phyloP scores from a whole-genome alignment of 192 early-diverging fungal genomes.

The Hyaloraphidium curvatum region DNA sequence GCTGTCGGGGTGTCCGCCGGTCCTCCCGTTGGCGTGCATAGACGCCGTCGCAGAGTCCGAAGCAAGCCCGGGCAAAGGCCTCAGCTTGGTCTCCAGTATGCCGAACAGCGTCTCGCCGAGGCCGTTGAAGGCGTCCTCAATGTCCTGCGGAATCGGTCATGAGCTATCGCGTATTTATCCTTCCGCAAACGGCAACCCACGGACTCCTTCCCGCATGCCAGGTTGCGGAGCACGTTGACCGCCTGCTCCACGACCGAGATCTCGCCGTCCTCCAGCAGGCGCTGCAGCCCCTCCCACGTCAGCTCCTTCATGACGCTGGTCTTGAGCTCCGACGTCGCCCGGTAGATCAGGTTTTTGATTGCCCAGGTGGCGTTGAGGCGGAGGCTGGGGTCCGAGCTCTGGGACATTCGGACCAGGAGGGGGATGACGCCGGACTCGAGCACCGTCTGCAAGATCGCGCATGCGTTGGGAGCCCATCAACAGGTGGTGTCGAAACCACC shows the following conservation, averaged over 20 bases:
- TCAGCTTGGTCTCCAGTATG: constrained; percentile 43
- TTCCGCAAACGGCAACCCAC: constrained; percentile 4
- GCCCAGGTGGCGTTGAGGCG: constrained; percentile 60
- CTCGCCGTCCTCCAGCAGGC: constrained; percentile 37
- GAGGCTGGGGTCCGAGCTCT: constrained; percentile 10
- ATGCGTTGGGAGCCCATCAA: not conserved
- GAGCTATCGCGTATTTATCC: not conserved
- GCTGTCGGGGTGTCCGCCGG: too few relatives aligned
- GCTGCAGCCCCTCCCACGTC: constrained; percentile 34
- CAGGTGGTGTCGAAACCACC: too few relatives aligned
- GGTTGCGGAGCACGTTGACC: constrained; percentile 49
- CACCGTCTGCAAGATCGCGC: constrained; percentile 28
- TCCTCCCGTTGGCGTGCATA: too few relatives aligned
- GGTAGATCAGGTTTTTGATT: constrained; percentile 55
- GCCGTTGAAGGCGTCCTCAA: constrained; percentile 45
- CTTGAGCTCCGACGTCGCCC: constrained; percentile 45
- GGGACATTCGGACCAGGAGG: constrained; percentile 29
- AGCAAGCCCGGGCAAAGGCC: too few relatives aligned
- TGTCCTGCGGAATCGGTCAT: constrained; percentile 20
- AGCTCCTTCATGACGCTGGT: constrained; percentile 41
- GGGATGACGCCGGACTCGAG: constrained; percentile 53
- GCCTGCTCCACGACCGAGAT: constrained; percentile 51
- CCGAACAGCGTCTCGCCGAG: constrained; percentile 38
- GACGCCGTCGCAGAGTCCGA: too few relatives aligned
- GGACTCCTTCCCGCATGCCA: constrained; percentile 30